Evolutionary conservation across 1,284 basidiomycete genomes (phyloP), one percentile per base, ranked within the genome.

Genomic region (Sporisorium scitamineum): DNA sequence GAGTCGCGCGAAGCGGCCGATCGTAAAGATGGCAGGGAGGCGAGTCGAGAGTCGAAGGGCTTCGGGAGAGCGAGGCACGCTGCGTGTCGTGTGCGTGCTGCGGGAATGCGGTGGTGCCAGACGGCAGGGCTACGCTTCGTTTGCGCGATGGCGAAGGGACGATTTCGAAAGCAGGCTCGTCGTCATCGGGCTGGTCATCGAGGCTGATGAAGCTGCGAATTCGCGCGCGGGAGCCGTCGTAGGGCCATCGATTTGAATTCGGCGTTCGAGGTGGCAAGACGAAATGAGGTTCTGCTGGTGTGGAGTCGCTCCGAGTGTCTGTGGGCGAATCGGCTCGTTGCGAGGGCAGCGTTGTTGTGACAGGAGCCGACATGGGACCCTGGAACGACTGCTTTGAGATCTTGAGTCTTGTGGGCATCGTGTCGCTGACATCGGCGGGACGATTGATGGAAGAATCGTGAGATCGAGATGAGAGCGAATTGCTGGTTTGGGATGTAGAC

Each of bases 141-240:
- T 51, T 71, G 42, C 50, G 70, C 8, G 70, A 73, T 1, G 65
- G 70, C 11, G 70, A 73, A 20, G 61, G 65, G 16, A 73, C 41
- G 24, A 73, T 73, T 14, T 73, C 70, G 24, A 73, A 68, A 2
- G 42, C 42, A 20, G 70, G 65, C 58, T 68, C 70, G 29, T 73
- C 65, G 44, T 73, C 65, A 16, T 72, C 60, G 27, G 29, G 34
- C 16, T 50, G 39, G 27, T 27, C 54, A 8, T 55, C 53, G 42
- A 63, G 56, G 48, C 63, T 61, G 56, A 37, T 42, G 27, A 55
- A 58, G 55, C 60, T 66, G 52, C 60, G 62, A 13, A 56, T 32
- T 8, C 47, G 62, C 6, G 45, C 20, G 9, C 29, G 37, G 11
- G 59, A 42, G 1, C 51, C 45, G 13, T 55, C 31, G 20, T 32